phyloP scores from a whole-genome alignment of 768 basidiomycete genomes.

The Tephrocybe rancida region DNA sequence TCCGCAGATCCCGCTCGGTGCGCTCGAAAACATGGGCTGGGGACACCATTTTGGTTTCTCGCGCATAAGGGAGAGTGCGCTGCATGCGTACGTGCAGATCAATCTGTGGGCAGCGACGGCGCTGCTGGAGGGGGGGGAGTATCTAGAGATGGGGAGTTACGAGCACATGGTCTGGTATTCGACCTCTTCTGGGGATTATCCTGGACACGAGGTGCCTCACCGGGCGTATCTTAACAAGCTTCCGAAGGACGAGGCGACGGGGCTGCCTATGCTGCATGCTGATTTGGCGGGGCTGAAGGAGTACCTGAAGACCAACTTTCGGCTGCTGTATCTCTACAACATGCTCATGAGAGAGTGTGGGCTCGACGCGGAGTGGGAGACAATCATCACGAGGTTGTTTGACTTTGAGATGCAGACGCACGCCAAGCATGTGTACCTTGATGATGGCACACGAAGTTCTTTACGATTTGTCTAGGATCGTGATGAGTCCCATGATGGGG shows the following conservation, averaged over 20 bases:
- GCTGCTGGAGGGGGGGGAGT: slow-evolving; percentile 26
- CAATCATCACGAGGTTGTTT: no score
- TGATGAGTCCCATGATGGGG: no score
- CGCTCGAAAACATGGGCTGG: slow-evolving; percentile 27
- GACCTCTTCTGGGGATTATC: slow-evolving; percentile 25
- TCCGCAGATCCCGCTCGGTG: no score
- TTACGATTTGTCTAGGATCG: no score
- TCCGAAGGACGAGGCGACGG: neutral
- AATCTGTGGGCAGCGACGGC: slow-evolving; percentile 33
- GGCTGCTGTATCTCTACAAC: slow-evolving; percentile 38
- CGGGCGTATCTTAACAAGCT: slow-evolving; percentile 23
- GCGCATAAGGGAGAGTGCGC: no score
- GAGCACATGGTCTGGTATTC: slow-evolving; percentile 14
- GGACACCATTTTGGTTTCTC: slow-evolving; percentile 37
- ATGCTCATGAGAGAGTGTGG: no score
- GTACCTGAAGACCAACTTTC: no score
- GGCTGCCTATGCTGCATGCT: slow-evolving; percentile 15
- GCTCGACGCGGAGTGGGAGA: slow-evolving; percentile 37
- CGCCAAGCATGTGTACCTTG: no score
- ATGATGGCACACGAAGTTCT: no score
- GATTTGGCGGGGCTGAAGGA: slow-evolving; percentile 26
- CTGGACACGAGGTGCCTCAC: slow-evolving; percentile 35
- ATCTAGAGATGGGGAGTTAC: slow-evolving; percentile 24
- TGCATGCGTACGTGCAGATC: no score
- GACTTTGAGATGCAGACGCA: no score